Percentiles rank a stretch among this genome's conserved stretches.
These are phyloP conservation scores for Physcomitrellopsis africana DNA, from an alignment of 225 moss, liverwort and hornwort species.

Conservation along the genomic window DNA sequence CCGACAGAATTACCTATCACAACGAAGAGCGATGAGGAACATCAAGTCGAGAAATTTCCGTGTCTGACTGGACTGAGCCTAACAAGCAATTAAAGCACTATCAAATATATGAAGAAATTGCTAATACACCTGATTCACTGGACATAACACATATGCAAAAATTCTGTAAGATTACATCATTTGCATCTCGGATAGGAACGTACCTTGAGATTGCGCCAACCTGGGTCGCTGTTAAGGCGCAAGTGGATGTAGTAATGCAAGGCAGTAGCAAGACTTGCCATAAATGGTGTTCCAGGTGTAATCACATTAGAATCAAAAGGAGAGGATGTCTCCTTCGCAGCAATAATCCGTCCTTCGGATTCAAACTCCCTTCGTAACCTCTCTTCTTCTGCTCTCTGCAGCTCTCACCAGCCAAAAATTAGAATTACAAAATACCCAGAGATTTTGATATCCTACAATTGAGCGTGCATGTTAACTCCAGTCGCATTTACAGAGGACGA, in stretches of 20 bases:
- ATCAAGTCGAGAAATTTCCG: conserved; percentile 14
- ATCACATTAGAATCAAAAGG: conserved; percentile 94
- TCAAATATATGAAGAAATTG: conserved; percentile 16
- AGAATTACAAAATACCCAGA: background rate
- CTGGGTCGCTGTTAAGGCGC: conserved; percentile 88
- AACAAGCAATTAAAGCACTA: conserved; percentile 18
- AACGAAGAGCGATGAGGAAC: conserved; percentile 24
- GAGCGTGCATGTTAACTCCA: background rate
- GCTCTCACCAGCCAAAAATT: conserved; percentile 20
- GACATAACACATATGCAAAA: conserved; percentile 2
- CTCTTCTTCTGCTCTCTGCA: conserved; percentile 84
- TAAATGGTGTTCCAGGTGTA: conserved; percentile 95
- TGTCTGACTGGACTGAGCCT: conserved; percentile 8
- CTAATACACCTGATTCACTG: background rate
- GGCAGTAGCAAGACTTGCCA: conserved; percentile 84
- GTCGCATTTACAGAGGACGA: background rate
- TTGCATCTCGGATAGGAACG: background rate
- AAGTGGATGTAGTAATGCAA: conserved; percentile 93
- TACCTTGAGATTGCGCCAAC: conserved; percentile 93
- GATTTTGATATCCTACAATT: background rate
- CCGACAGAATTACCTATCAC: conserved; percentile 88
- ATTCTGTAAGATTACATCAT: background rate
- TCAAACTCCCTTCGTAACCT: conserved; percentile 88
- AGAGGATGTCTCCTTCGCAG: conserved; percentile 75
- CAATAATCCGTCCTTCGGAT: conserved; percentile 82